Percentiles rank a stretch among this genome's conserved stretches.
Evolutionary conservation across 257 asterid species (phyloP).

Genomic region (Penstemon newberryi): DNA sequence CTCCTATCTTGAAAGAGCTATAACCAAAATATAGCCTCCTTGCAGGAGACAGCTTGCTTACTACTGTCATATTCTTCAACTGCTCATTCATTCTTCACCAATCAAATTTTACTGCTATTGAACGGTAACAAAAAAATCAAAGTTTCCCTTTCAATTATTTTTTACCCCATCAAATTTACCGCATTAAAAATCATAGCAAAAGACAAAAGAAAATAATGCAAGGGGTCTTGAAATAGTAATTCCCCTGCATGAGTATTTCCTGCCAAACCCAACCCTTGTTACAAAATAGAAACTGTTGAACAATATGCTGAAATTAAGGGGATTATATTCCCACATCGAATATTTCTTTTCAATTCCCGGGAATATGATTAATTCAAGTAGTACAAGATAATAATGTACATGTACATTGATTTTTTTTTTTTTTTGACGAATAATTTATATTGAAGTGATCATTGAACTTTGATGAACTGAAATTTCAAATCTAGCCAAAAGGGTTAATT

Average conservation of each 20-base stretch:
- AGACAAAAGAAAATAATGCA: conserved; percentile 68
- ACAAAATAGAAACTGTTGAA: conserved; percentile 38
- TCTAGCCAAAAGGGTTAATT: conserved; percentile 11
- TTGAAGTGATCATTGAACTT: neutral
- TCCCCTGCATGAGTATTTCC: conserved; percentile 50
- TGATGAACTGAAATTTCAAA: neutral
- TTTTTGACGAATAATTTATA: no score
- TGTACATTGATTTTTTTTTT: neutral
- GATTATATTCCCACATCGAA: neutral
- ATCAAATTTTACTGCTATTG: neutral
- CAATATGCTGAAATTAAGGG: neutral
- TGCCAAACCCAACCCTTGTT: conserved; percentile 50
- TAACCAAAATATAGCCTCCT: conserved; percentile 48
- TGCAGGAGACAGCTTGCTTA: conserved; percentile 74
- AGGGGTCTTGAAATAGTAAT: conserved; percentile 49
- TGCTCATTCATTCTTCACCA: neutral
- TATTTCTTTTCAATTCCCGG: conserved; percentile 13
- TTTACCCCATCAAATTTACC: conserved; percentile 28
- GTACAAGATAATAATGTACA: neutral
- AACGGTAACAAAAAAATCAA: no score
- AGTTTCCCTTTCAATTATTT: neutral
- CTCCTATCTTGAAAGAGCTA: neutral
- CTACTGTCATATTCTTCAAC: conserved; percentile 38
- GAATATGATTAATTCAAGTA: neutral
- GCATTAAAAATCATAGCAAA: conserved; percentile 28